A percentile compares a stretch with the other conserved stretches of the same genome.
Evolutionary conservation across 2,329 filamentous ascomycete species (phyloP).

Genomic region (Scedosporium boydii): DNA sequence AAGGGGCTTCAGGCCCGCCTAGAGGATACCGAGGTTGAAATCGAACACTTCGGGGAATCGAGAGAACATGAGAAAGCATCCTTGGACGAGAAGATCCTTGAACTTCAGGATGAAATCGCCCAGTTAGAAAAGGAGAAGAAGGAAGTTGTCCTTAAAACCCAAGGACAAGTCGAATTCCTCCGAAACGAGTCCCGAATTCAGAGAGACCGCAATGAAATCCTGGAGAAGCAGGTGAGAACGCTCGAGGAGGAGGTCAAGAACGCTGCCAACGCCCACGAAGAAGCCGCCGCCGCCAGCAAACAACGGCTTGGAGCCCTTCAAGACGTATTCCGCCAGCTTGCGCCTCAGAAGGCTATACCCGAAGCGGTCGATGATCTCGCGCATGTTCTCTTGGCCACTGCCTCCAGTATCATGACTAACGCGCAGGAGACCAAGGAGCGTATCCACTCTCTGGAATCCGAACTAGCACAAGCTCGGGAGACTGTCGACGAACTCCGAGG

Average conservation of each 20-base stretch:
- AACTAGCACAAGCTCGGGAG: constrained; percentile 51
- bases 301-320: constrained; percentile 45
- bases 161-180: constrained; percentile 54
- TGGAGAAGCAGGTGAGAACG: constrained; percentile 47
- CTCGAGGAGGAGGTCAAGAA: constrained; percentile 44
- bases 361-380: constrained; percentile 48
- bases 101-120: constrained; percentile 63
- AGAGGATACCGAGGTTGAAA: constrained; percentile 86
- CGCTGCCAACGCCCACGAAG: constrained; percentile 39
- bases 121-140: constrained; percentile 46
- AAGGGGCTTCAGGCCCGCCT: constrained; percentile 64
- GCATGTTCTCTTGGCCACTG: constrained; percentile 48
- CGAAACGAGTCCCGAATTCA: constrained; percentile 51
- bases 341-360: constrained; percentile 41
- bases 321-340: constrained; percentile 49
- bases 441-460: constrained; percentile 48
- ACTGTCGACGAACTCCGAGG: constrained; percentile 44
- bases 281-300: constrained; percentile 40
- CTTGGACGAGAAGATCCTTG: constrained; percentile 57
- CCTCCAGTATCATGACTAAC: constrained; percentile 50
- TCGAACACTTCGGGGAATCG: constrained; percentile 75
- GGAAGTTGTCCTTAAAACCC: constrained; percentile 47
- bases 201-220: constrained; percentile 47
- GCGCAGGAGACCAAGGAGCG: constrained; percentile 51
- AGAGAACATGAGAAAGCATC: constrained; percentile 71